Evolutionary conservation across 2,329 filamentous ascomycete genomes (phyloP).

Genomic region (Colletotrichum sp.): DNA sequence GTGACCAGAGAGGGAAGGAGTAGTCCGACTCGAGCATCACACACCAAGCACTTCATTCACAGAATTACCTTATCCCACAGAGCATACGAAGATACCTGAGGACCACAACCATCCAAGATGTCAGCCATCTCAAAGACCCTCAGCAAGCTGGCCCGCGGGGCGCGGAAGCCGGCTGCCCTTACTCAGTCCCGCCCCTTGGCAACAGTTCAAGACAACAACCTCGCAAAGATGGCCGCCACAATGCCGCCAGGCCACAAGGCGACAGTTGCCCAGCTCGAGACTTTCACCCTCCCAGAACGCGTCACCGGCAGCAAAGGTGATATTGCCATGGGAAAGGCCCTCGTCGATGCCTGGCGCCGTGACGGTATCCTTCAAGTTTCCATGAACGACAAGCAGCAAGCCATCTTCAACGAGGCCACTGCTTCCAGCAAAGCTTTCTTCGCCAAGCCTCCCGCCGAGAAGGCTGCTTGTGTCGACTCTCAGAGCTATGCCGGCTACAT

Average conservation of each 20-base stretch:
- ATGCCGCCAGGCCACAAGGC: conserved; percentile 20
- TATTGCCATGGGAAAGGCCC: conserved; percentile 39
- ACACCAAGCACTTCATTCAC: not conserved
- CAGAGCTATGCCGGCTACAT: conserved; percentile 54
- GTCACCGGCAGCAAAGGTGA: conserved; percentile 39
- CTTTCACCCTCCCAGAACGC: conserved; percentile 44
- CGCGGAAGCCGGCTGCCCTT: not conserved
- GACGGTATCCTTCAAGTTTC: conserved; percentile 54
- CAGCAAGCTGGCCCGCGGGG: not conserved
- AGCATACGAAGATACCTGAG: not conserved
- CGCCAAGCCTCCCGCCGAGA: conserved; percentile 35
- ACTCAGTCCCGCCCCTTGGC: not conserved
- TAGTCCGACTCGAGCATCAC: not conserved
- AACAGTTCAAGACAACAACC: conserved; percentile 11
- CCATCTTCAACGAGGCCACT: conserved; percentile 40
- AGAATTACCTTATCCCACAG: not conserved
- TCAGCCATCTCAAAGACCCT: conserved; percentile 1
- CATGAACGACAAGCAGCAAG: conserved; percentile 39
- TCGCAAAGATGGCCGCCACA: conserved; percentile 3
- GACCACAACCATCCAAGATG: not conserved
- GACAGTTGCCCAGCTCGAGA: conserved; percentile 33
- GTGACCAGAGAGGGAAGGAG: not conserved
- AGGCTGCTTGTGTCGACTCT: conserved; percentile 47
- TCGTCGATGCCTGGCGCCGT: conserved; percentile 46
- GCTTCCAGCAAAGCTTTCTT: conserved; percentile 45